Evolutionary conservation across 2,329 filamentous ascomycete genomes (phyloP), one percentile per base, ranked within the genome.

Genomic region (Ceratocystis diversiconidia): DNA sequence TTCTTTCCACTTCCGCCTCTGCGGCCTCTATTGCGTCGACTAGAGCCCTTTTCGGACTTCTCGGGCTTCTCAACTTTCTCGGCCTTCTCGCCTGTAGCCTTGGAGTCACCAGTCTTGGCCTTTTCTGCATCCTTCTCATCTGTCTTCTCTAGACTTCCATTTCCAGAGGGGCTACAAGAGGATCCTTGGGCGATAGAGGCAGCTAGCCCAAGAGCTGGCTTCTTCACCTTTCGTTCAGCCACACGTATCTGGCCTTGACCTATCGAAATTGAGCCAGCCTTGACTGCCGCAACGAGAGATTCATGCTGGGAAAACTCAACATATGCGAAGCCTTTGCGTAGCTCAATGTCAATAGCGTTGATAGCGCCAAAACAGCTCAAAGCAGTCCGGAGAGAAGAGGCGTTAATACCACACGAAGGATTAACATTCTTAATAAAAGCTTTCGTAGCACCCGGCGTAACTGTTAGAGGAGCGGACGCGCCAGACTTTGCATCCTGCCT

Each of bases 241-340:
- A 97, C 88, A 69, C 95, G 89, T 1, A 97, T 90, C 8, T 87
- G 86, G 5, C 89, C 91, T 73, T 95, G 88, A 0, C 88, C 92
- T 10, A 97, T 86, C 22, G 87, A 78, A 36, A 96, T 82, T 0
- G 89, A 90, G 72, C 90, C 95, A 12, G 88, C 89, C 17, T 85
- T 82, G 72, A 96, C 85, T 4, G 92, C 92, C 71, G 89, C 90
- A 70, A 83, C 83, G 30, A 97, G 79, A 8, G 82, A 81, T 7
- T 86, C 84, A 0, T 86, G 81, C 25, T 90, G 85, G 8, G 83
- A 82, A 76, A 96, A 97, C 69, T 96, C 89, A 48, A 95, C 87
- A 73, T 96, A 96, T 1, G 91, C 92, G 71, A 96, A 95, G 0
- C 91, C 91, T 74, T 96, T 96, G 71, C 92, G 88, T 74, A 91